Evolutionary conservation across 192 early-diverging fungal genomes (phyloP).

Genomic region (Pilaira anomala): DNA sequence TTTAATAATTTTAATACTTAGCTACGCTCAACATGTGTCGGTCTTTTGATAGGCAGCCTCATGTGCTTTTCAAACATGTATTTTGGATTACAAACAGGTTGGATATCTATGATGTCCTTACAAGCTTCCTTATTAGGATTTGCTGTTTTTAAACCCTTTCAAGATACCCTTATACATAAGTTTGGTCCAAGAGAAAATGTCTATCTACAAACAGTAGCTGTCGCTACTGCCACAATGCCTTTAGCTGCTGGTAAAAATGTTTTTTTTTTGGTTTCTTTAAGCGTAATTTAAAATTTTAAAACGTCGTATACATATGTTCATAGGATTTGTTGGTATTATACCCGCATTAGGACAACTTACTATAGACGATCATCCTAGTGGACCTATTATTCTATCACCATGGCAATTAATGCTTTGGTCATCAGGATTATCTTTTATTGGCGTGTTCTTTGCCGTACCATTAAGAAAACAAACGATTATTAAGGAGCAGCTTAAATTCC

Average conservation of each 20-base stretch:
- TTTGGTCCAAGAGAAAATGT: conserved; percentile 85
- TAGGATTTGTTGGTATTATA: conserved; percentile 79
- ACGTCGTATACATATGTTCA: background rate
- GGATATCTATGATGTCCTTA: conserved; percentile 78
- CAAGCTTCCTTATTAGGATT: conserved; percentile 73
- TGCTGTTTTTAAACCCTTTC: conserved; percentile 69
- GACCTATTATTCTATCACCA: conserved; percentile 49
- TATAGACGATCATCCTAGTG: conserved; percentile 51
- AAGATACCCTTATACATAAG: conserved; percentile 35
- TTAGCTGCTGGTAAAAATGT: conserved; percentile 53
- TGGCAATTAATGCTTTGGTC: conserved; percentile 64
- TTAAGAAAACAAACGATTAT: conserved; percentile 77
- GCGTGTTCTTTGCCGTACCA: conserved; percentile 85
- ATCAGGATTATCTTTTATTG: conserved; percentile 77
- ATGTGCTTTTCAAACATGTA: conserved; percentile 87
- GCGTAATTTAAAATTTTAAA: background rate
- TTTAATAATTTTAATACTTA: conserved; percentile 14
- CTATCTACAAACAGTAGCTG: conserved; percentile 76
- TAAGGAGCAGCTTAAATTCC: conserved; percentile 80
- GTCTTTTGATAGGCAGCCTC: conserved; percentile 63
- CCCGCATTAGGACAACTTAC: conserved; percentile 75
- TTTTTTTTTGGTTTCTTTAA: too few relatives aligned
- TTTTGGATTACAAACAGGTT: conserved; percentile 80
- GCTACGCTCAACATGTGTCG: conserved; percentile 53
- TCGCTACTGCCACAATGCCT: conserved; percentile 85